Evolutionary conservation across 1,139 yeast genomes (phyloP).

Genomic region (Arxiozyma heterogenica): DNA sequence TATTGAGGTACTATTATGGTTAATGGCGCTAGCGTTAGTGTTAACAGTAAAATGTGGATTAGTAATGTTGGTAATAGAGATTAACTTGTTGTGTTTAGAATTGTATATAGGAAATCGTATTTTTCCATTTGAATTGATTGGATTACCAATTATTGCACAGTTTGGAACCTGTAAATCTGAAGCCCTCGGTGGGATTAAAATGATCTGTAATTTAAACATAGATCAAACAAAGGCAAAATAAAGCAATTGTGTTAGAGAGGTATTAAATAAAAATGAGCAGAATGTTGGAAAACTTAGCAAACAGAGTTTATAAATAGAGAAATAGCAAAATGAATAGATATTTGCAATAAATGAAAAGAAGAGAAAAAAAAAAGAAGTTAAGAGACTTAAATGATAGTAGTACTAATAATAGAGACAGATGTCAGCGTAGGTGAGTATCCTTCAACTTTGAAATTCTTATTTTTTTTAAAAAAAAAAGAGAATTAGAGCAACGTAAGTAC

Average conservation of each 20-base stretch:
- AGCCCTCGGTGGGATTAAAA: conserved; percentile 6
- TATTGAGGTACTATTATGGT: not conserved
- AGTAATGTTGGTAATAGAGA: not conserved
- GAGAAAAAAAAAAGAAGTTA: too few species aligned
- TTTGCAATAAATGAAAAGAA: too few species aligned
- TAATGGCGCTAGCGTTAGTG: not conserved
- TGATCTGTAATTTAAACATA: conserved; percentile 6
- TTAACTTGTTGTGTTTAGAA: not conserved
- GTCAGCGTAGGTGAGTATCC: not conserved
- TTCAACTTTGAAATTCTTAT: not conserved
- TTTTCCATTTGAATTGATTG: not conserved
- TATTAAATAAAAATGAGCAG: too few species aligned
- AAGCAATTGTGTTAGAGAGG: not conserved
- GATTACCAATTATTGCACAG: not conserved
- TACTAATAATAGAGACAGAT: too few species aligned
- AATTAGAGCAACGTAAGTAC: not conserved
- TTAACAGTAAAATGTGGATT: not conserved
- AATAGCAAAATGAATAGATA: too few species aligned
- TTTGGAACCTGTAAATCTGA: conserved; percentile 1
- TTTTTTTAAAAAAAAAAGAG: too few species aligned
- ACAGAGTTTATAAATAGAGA: not conserved
- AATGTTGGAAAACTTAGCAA: not conserved
- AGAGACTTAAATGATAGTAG: not conserved
- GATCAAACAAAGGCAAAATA: not conserved
- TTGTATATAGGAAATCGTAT: not conserved